Conservation (phyloP, 805 yeast species). For the Yamadazyma laniorum region DNA sequence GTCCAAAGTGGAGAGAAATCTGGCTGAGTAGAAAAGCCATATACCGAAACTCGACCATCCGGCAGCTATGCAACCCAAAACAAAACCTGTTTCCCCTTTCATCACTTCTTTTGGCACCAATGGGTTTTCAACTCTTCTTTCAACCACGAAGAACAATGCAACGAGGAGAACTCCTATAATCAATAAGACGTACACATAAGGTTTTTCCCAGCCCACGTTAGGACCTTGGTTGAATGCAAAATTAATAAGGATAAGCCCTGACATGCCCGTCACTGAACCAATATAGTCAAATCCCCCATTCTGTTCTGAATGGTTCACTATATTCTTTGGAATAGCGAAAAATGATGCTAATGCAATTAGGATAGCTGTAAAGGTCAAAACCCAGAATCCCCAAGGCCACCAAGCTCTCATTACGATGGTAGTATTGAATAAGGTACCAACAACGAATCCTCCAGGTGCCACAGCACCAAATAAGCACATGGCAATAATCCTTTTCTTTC, state of each 20-base stretch:
- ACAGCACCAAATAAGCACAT: conserved; percentile 35
- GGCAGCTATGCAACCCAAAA: conserved; percentile 50
- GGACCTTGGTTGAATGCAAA: conserved; percentile 80
- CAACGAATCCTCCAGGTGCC: conserved; percentile 32
- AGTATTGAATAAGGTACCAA: conserved; percentile 29
- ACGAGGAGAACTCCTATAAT: conserved; percentile 48
- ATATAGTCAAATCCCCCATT: conserved; percentile 20
- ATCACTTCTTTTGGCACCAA: conserved; percentile 52
- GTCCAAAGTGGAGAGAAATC: conserved; percentile 33
- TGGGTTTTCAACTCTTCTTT: conserved; percentile 45
- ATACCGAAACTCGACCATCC: conserved; percentile 82
- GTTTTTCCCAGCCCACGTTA: conserved; percentile 62
- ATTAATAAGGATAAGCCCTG: conserved; percentile 61
- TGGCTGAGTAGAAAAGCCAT: conserved; percentile 60
- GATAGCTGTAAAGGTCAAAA: conserved; percentile 21
- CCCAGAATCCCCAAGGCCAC: conserved; percentile 40
- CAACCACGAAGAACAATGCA: conserved; percentile 49
- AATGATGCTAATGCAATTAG: conserved; percentile 17
- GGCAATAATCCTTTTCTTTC: conserved; percentile 17
- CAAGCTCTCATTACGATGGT: conserved; percentile 25
- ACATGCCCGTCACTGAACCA: conserved; percentile 51
- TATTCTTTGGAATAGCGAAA: conserved; percentile 28
- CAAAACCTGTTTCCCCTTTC: conserved; percentile 44
- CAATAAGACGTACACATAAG: conserved; percentile 58
- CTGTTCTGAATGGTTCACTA: conserved; percentile 19